Evolutionary conservation across 2,329 filamentous ascomycete genomes (phyloP), one percentile per base, ranked within the genome.

Genomic region (Alternaria infectoria): DNA sequence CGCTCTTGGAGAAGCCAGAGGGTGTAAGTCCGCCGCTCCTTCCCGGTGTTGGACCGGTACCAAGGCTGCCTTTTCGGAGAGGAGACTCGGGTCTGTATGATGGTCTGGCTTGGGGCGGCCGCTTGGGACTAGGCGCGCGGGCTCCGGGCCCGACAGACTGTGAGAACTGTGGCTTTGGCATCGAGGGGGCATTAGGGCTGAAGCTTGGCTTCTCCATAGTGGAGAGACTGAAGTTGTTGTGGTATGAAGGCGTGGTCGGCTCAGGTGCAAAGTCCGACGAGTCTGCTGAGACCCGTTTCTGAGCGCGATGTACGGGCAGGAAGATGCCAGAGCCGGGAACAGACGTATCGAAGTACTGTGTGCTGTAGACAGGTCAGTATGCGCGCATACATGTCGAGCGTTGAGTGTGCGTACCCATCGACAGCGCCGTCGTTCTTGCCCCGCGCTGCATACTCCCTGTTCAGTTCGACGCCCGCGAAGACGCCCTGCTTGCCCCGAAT

Each of bases 381-480:
- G 50, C 49, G 56, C 50, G n/a, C 60, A 44, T 10, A 36, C 11
- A 8, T 54, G 44, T 32, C 15, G 25, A 21, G 54, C 6, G 21
- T 36, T 32, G 25, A 23, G 59, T 55, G 40, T 56, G 59, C 88
- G 81, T 86, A 95, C 92, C 95, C 96, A 71, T 98, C 95, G 58
- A 98, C 96, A 79, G 97, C 94, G 67, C 96, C 96, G 74, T 88
- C 96, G 77, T 99, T 99, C 85, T 99, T 99, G 32, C 96, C 96
- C 76, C 91, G 88, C 55, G 86, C 81, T 32, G 93, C 92, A 83
- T 91, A 96, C 70, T 97, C 92, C 57, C 88, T 84, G 73, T 90
- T 89, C 67, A 99, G 85, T 81, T 99, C 96, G 36, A 99, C 92
- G 49, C 96, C 96, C 30, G 93, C 93, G 84, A 99, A 99, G 19